These are phyloP conservation scores for Fraxinus americana DNA, from an alignment of 257 asterid genomes.

Conservation along the genomic window DNA sequence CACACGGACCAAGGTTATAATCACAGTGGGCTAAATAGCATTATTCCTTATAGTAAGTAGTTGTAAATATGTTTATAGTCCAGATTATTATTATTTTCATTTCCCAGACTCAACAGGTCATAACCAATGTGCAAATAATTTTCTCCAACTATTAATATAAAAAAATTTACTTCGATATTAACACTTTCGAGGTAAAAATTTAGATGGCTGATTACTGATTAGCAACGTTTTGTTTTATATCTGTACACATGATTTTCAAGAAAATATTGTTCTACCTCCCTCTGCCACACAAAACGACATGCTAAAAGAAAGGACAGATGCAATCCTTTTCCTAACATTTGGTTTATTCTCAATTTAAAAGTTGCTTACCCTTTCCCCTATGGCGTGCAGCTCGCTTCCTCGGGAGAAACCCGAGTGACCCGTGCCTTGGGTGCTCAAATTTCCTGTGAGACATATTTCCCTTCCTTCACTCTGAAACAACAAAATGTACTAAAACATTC, in stretches of 20 bases:
- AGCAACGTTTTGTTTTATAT: neutral
- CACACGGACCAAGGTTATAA: too few relatives aligned
- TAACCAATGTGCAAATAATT: neutral
- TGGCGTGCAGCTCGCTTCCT: constrained; percentile 67
- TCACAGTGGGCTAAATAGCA: too few relatives aligned
- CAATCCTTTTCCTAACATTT: too few relatives aligned
- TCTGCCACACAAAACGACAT: too few relatives aligned
- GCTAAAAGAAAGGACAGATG: too few relatives aligned
- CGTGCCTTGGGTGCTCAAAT: constrained; percentile 76
- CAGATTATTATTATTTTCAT: neutral
- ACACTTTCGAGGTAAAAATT: neutral
- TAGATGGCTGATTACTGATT: neutral
- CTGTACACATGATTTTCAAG: too few relatives aligned
- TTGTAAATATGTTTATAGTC: neutral
- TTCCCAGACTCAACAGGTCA: neutral
- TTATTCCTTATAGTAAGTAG: neutral
- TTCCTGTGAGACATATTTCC: constrained; percentile 66
- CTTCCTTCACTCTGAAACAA: constrained; percentile 27
- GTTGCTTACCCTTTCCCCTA: constrained; percentile 56
- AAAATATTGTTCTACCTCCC: too few relatives aligned
- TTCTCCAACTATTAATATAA: neutral
- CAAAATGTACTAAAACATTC: too few relatives aligned
- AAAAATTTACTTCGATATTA: neutral
- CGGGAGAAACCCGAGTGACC: constrained; percentile 70
- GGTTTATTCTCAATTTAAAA: neutral